phyloP scores from a whole-genome alignment of 768 basidiomycete genomes.

The Boletus subparvulus region DNA sequence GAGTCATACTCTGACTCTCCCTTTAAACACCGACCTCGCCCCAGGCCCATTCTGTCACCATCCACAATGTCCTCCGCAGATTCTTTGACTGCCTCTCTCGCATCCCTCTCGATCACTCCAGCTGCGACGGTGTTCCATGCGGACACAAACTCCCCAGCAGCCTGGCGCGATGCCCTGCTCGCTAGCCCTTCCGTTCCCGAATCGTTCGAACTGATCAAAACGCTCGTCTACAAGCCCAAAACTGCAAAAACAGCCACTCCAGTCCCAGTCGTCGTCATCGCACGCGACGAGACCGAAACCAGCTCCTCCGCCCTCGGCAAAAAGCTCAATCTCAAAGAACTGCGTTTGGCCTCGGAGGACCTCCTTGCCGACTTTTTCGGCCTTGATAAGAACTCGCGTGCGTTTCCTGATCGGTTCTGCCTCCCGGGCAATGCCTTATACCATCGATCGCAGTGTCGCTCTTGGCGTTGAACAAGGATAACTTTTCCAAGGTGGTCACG shows the following conservation, averaged over 20 bases:
- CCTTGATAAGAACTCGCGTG: slow-evolving; percentile 83
- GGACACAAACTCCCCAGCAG: slow-evolving; percentile 63
- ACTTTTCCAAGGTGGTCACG: slow-evolving; percentile 69
- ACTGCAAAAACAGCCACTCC: slow-evolving; percentile 87
- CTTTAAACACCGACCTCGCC: slow-evolving; percentile 15
- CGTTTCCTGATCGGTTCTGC: slow-evolving; percentile 31
- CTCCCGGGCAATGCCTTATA: not conserved
- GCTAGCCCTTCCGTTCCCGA: slow-evolving; percentile 49
- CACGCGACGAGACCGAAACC: slow-evolving; percentile 81
- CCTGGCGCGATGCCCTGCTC: slow-evolving; percentile 75
- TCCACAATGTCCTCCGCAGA: slow-evolving; percentile 39
- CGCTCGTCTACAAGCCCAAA: slow-evolving; percentile 94
- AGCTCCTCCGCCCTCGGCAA: slow-evolving; percentile 75
- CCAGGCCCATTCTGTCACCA: slow-evolving; percentile 6
- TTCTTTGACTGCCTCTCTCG: slow-evolving; percentile 41
- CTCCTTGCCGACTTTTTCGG: slow-evolving; percentile 82
- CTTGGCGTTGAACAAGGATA: slow-evolving; percentile 63
- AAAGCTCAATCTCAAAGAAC: slow-evolving; percentile 80
- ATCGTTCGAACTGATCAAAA: slow-evolving; percentile 76
- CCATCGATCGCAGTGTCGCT: slow-evolving; percentile 63
- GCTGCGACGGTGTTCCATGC: slow-evolving; percentile 54
- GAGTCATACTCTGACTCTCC: slow-evolving; percentile 25
- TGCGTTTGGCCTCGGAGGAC: slow-evolving; percentile 83
- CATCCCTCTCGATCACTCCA: slow-evolving; percentile 55
- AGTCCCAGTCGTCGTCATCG: slow-evolving; percentile 84